phyloP scores from a whole-genome alignment of 306 rosid genomes.

The Echinosophora koreensis region DNA sequence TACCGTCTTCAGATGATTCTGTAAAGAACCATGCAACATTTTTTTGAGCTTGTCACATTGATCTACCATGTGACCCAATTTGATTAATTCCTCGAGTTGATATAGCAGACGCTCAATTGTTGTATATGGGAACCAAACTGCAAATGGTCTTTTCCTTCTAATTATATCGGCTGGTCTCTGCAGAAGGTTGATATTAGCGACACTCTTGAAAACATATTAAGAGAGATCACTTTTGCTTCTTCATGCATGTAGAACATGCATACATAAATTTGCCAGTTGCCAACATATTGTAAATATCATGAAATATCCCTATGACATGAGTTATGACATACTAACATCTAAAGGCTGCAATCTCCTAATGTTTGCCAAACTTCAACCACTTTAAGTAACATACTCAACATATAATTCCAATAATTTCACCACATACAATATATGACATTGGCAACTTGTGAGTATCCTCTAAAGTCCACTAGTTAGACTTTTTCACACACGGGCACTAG shows the following conservation, averaged over 20 bases:
- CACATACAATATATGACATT: too few relatives aligned
- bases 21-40: constrained; percentile 70
- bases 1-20: constrained; percentile 77
- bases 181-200: constrained; percentile 42
- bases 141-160: constrained; percentile 79
- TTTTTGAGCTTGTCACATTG: constrained; percentile 77
- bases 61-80: constrained; percentile 83
- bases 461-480: too few relatives aligned
- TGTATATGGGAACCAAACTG: constrained; percentile 90
- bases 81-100: constrained; percentile 77
- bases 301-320: constrained; percentile 12
- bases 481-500: too few relatives aligned
- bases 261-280: constrained; percentile 4
- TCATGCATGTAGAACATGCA: constrained; percentile 11
- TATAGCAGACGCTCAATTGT: constrained; percentile 73
- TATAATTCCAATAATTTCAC: too few relatives aligned
- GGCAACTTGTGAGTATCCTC: too few relatives aligned
- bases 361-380: too few relatives aligned
- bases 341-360: neutral
- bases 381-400: too few relatives aligned
- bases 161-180: constrained; percentile 82
- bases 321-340: neutral
- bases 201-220: constrained; percentile 27
- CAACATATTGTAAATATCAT: constrained; percentile 1
- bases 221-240: constrained; percentile 1